Percentiles rank a stretch among this genome's conserved stretches.
phyloP scores from a whole-genome alignment of 2,329 filamentous ascomycete genomes.

The Botryotinia globosa region DNA sequence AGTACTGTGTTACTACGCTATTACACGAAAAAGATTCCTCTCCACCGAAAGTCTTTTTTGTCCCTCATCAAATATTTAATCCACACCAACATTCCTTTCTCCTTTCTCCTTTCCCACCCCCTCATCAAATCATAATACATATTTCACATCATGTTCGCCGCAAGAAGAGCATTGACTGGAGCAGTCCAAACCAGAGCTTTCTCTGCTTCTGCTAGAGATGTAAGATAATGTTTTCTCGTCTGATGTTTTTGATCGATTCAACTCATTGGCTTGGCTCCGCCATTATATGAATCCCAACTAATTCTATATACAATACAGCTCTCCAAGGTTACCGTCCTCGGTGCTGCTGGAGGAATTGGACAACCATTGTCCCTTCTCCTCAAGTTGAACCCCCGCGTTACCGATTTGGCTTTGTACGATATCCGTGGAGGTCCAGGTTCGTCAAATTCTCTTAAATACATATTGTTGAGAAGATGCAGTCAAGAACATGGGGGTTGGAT shows the following conservation, averaged over 20 bases:
- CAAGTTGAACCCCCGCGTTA: constrained; percentile 83
- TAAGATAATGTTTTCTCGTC: constrained; percentile 44
- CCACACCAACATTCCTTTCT: constrained; percentile 22
- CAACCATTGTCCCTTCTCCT: constrained; percentile 95
- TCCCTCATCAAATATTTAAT: constrained; percentile 19
- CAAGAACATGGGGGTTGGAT: neutral
- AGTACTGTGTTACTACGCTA: neutral
- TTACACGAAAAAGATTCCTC: constrained; percentile 17
- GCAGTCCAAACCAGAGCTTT: constrained; percentile 73
- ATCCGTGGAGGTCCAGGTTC: constrained; percentile 46
- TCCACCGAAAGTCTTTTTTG: constrained; percentile 11
- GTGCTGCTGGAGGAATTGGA: constrained; percentile 95
- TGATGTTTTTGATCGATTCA: constrained; percentile 14
- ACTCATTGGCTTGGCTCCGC: constrained; percentile 19
- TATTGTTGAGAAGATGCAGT: neutral
- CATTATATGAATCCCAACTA: constrained; percentile 24
- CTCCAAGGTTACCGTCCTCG: constrained; percentile 96
- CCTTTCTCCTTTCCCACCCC: neutral
- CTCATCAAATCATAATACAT: constrained; percentile 18
- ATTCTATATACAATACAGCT: constrained; percentile 54
- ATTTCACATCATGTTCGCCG: constrained; percentile 64
- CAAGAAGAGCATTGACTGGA: constrained; percentile 54
- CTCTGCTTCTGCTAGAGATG: constrained; percentile 74
- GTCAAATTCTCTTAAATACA: neutral
- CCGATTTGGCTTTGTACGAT: constrained; percentile 97